Conservation (phyloP, 139 green algal genomes). For the Asterochloris erici region DNA sequence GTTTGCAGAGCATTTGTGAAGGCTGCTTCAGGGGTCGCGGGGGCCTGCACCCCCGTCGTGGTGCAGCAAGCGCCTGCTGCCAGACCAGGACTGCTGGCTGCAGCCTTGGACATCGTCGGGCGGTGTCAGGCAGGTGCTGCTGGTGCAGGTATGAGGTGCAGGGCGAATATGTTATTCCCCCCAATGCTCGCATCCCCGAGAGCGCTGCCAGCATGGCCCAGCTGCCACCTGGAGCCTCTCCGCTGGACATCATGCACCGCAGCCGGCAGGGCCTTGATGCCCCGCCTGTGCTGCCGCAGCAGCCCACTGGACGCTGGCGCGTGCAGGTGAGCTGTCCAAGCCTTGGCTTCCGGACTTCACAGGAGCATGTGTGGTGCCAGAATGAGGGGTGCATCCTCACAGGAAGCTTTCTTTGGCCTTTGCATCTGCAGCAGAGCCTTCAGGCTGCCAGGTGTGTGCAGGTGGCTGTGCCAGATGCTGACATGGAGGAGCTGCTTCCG, state of each 20-base stretch:
- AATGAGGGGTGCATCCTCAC: too few relatives aligned
- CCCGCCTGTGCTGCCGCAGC: neutral
- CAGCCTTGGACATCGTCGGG: too few relatives aligned
- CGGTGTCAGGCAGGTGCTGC: too few relatives aligned
- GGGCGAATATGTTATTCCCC: conserved; percentile 74
- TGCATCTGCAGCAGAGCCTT: too few relatives aligned
- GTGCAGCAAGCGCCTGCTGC: too few relatives aligned
- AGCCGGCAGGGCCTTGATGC: neutral
- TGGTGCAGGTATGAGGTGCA: conserved; percentile 64
- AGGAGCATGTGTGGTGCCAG: too few relatives aligned
- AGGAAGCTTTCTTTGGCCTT: too few relatives aligned
- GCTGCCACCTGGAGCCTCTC: neutral
- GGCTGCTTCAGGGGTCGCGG: too few relatives aligned
- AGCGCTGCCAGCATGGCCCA: conserved; percentile 32
- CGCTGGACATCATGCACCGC: neutral
- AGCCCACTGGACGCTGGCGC: conserved; percentile 38
- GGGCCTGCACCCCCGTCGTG: too few relatives aligned
- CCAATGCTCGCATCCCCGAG: conserved; percentile 36
- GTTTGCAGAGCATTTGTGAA: too few relatives aligned
- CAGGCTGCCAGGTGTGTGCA: neutral
- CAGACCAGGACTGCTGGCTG: too few relatives aligned
- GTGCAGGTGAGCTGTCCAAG: conserved; percentile 21
- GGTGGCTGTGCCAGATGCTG: conserved; percentile 1
- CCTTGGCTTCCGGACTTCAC: too few relatives aligned
- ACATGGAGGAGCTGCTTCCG: conserved; percentile 30